phyloP scores from a whole-genome alignment of 2,329 filamentous ascomycete species.

The Cytospora paraplurivora region DNA sequence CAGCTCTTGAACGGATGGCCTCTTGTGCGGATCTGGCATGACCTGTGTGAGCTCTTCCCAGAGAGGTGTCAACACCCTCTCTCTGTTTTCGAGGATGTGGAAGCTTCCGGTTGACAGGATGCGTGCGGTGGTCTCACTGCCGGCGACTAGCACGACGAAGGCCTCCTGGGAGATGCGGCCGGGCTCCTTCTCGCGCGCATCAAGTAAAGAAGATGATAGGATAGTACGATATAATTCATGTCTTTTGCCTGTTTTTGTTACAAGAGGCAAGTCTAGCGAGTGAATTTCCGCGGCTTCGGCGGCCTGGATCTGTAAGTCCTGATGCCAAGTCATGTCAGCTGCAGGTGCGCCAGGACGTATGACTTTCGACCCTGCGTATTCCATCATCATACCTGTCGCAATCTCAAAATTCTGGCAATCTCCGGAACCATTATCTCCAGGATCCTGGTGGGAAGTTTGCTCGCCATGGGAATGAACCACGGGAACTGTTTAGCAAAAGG shows the following conservation, averaged over 20 bases:
- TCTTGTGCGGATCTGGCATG: slow-evolving; percentile 1
- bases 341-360: too few species aligned
- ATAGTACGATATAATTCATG: too few species aligned
- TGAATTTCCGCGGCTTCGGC: too few species aligned
- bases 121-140: slow-evolving; percentile 2
- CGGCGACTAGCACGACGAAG: background rate
- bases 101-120: slow-evolving; percentile 1
- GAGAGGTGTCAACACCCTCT: background rate
- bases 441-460: too few species aligned
- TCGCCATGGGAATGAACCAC: too few species aligned
- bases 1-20: background rate
- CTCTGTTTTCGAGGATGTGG: background rate
- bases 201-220: background rate
- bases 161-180: slow-evolving; percentile 6
- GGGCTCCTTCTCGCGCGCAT: background rate
- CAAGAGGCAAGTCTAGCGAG: too few species aligned
- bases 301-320: background rate
- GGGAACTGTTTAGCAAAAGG: too few species aligned
- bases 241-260: too few species aligned
- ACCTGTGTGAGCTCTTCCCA: background rate
- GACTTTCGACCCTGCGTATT: too few species aligned
- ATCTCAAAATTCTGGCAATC: background rate
- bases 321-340: background rate
- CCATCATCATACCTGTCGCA: too few species aligned
- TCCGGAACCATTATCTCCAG: too few species aligned